Conservation (phyloP, 176 grass and related monocot species). For the Aegilops tauschii region DNA sequence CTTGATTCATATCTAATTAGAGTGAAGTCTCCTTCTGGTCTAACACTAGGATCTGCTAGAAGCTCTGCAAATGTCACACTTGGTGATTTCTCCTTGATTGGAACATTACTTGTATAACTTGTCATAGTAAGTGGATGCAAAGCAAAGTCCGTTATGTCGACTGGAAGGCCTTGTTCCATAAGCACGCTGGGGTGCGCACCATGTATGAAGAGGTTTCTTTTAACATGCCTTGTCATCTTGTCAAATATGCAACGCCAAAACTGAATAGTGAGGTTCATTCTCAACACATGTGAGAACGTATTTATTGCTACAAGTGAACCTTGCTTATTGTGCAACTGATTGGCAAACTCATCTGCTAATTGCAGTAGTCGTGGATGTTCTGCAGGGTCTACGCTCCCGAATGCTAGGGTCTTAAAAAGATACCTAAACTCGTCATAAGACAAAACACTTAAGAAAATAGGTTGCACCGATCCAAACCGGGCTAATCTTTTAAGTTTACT, state of each 20-base stretch:
- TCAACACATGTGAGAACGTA: neutral
- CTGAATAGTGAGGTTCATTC: neutral
- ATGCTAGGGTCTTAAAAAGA: neutral
- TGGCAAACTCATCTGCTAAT: neutral
- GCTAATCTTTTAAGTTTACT: neutral
- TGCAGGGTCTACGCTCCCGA: neutral
- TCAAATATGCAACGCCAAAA: neutral
- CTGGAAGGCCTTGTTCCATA: too few species aligned
- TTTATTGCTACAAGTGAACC: neutral
- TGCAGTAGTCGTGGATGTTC: neutral
- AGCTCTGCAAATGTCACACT: too few species aligned
- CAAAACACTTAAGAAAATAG: neutral
- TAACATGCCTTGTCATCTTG: neutral
- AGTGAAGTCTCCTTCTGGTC: too few species aligned
- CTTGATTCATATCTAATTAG: too few species aligned
- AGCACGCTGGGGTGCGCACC: too few species aligned
- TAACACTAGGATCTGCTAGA: too few species aligned
- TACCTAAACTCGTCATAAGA: neutral
- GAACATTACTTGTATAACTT: too few species aligned
- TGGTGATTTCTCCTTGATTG: too few species aligned
- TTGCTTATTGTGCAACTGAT: neutral
- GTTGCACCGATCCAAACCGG: neutral
- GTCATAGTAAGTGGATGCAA: too few species aligned
- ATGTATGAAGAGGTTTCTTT: neutral
- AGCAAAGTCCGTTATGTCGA: too few species aligned